Base-by-base conservation (phyloP, 805 yeast genomes). In the Torulaspora indica region DNA sequence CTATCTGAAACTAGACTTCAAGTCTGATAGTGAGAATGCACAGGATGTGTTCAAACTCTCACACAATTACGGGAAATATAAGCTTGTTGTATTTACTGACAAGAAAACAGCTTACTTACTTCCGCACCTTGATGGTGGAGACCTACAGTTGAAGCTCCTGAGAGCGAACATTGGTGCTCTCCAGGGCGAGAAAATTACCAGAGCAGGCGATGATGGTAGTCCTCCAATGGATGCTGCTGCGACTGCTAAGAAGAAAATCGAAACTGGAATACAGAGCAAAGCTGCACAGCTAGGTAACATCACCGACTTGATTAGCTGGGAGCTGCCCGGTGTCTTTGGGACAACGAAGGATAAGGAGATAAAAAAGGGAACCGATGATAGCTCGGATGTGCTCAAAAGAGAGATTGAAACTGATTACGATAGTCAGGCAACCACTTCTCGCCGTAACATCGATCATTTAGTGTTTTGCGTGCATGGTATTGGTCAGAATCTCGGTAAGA, bases 391-490 rank as follows among this genome's bases (percentile, higher is more conserved):
- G 39, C 63, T 73, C 50, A 70, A 74, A 52, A 55, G 64, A n/a
- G 72, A 70, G n/a, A 60, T 73, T 56, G 84, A 78, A 53, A 72
- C 67, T 23, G 81, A 78, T 46, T 70, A 70, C 51, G 63, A 71
- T 64, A 63, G 77, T 65, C 58, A 79, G 64, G 46, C 76, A 47
- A 49, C 60, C 69, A 9, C 50, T 5, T 31, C 58, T 17, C 38
- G 27, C 13, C 60, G 79, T 39, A 65, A 70, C n/a, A 67, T 75
- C 18, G 72, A 72, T 38, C 78, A 75, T 61, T 67, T 91, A 49
- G 78, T 90, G 1, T 69, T 91, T n/a, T 88, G 96, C 58, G 77
- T 91, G 23, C 98, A 91, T 67, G 98, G 98, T 0, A 86, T 91
- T 48, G 98, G 98, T 1, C 98, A 91, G 64, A 77, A 81, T 13